Evolutionary conservation across 441 rosid species (phyloP).

Genomic region (Eruca vesicaria): DNA sequence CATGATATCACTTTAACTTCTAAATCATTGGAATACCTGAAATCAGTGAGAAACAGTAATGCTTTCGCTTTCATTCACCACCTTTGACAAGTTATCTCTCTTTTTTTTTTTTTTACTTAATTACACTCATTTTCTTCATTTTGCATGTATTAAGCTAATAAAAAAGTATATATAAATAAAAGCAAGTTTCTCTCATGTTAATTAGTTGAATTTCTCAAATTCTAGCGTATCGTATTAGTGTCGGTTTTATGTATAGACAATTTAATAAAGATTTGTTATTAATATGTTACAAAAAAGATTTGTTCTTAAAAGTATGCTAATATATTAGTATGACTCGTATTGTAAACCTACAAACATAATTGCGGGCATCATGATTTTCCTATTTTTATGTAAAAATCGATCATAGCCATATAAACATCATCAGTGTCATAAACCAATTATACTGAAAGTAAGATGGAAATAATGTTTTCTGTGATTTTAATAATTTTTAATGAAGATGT

Average conservation of each 20-base stretch:
- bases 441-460: neutral
- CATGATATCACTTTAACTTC: slow-evolving; percentile 5
- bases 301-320: neutral
- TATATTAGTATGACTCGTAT: neutral
- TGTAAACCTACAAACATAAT: neutral
- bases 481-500: too few species aligned
- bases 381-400: neutral
- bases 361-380: neutral
- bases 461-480: too few species aligned
- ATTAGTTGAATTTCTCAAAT: neutral
- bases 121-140: neutral
- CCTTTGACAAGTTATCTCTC: neutral
- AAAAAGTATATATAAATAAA: neutral
- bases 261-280: neutral
- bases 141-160: neutral
- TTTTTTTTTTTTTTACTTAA: neutral
- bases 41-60: neutral
- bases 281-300: neutral
- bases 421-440: neutral
- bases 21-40: neutral
- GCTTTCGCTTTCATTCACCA: neutral
- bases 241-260: neutral
- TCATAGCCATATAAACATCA: neutral
- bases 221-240: neutral
- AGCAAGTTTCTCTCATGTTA: neutral